Evolutionary conservation across 2,329 filamentous ascomycete genomes (phyloP).

Genomic region (Tympanopsis confertula): DNA sequence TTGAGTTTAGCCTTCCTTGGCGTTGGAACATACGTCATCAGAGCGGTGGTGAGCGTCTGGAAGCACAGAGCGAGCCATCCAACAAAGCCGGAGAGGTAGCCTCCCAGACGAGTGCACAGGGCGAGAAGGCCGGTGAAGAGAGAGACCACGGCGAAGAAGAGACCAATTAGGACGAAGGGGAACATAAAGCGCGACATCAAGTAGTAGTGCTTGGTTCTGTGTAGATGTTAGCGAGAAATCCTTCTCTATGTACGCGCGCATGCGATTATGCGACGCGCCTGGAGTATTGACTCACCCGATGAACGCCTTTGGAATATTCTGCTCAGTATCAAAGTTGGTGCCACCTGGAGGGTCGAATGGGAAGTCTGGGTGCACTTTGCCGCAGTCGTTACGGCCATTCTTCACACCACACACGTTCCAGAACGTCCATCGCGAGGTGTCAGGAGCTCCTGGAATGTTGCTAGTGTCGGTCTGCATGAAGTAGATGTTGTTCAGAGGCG

Average conservation of each 20-base stretch:
- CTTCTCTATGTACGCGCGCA: too few relatives aligned
- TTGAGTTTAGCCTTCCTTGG: slow-evolving; percentile 1
- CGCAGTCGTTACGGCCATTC: background rate
- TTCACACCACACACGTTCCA: background rate
- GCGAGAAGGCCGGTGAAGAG: background rate
- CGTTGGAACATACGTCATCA: slow-evolving; percentile 46
- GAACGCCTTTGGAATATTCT: background rate
- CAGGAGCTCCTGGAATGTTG: background rate
- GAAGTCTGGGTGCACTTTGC: background rate
- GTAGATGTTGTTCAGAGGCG: background rate
- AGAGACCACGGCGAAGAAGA: background rate
- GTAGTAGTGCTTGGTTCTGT: background rate
- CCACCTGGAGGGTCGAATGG: background rate
- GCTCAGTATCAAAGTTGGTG: background rate
- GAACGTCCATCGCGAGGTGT: background rate
- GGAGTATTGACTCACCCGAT: background rate
- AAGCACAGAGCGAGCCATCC: slow-evolving; percentile 41
- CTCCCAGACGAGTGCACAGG: slow-evolving; percentile 10
- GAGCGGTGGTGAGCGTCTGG: slow-evolving; percentile 39
- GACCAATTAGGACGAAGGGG: background rate
- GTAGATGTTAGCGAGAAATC: too few relatives aligned
- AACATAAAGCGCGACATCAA: background rate
- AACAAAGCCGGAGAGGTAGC: slow-evolving; percentile 36
- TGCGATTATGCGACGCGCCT: background rate
- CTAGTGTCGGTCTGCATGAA: background rate